Base-by-base conservation (phyloP, 805 yeast genomes). In the Ogataea corticis region DNA sequence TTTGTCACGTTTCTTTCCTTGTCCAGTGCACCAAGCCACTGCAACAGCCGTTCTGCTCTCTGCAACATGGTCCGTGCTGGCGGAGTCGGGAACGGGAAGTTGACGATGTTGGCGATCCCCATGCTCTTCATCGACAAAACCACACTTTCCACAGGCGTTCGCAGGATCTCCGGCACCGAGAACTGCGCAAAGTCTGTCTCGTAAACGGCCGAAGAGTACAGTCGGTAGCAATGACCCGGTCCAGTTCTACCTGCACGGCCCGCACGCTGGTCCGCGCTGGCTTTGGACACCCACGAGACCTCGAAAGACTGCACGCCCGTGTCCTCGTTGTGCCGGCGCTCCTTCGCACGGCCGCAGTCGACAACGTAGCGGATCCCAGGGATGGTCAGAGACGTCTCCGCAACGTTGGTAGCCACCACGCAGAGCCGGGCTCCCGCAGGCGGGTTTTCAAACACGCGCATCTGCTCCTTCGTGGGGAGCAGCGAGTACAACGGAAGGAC, bases 221-320 rank as follows among this genome's bases (percentile, higher is more conserved):
- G 66, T 49, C 99, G 72, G 63, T 94, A 94, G 63, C 97, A 88
- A 60, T 94, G 98, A 47, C 99, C 99, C 0, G 99, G 97, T 0
- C 98, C 99, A 0, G 97, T 91, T 76, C 98, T 84, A 62, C 97
- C 98, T 41, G 98, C 98, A 73, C 98, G 83, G 61, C 98, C 98
- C 15, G 95, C 70, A 70, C 99, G 78, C 71, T 94, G 99, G 54
- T 82, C 94, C 0, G 98, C 92, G 48, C 96, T 85, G 1, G 99
- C 99, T 58, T 94, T 90, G 38, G 96, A 85, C 3, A 91, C 74
- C 97, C 97, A 94, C 44, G 80, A 85, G 40, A 94, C 76, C 59
- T 87, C 94, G 66, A 86, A 95, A 48, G 95, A 86, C 67, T 92
- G 98, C 28, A 94, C 96, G 3, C 96, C 96, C 11, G 89, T 87